Evolutionary conservation across 768 basidiomycete genomes (phyloP).

Genomic region (Termitomyces sp.): DNA sequence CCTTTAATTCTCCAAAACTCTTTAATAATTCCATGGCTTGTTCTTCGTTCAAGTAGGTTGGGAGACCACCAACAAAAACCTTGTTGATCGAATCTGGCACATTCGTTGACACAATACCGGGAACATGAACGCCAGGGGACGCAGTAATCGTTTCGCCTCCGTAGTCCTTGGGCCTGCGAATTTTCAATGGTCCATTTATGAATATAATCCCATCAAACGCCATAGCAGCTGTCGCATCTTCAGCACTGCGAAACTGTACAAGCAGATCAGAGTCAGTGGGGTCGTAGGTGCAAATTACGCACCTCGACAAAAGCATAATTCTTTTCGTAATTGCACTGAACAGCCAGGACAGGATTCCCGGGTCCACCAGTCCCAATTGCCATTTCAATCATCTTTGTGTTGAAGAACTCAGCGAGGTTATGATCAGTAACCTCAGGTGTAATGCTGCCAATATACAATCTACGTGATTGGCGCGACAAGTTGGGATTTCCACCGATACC

Average conservation of each 20-base stretch:
- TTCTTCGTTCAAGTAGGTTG: constrained; percentile 94
- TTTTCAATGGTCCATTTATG: constrained; percentile 92
- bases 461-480: constrained; percentile 86
- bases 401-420: constrained; percentile 91
- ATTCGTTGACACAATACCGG: constrained; percentile 93
- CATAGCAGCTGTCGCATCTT: constrained; percentile 96
- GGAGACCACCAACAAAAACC: constrained; percentile 94
- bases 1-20: constrained; percentile 95
- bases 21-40: constrained; percentile 97
- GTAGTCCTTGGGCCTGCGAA: constrained; percentile 97
- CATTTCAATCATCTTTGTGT: constrained; percentile 92
- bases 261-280: constrained; percentile 6
- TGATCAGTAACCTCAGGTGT: constrained; percentile 93
- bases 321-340: constrained; percentile 98
- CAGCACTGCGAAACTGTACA: constrained; percentile 90
- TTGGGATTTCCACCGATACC: constrained; percentile 86
- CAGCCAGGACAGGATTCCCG: constrained; percentile 87
- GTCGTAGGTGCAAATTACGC: constrained; percentile 14
- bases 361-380: constrained; percentile 76
- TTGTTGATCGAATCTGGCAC: constrained; percentile 98
- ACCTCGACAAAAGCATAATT: constrained; percentile 99
- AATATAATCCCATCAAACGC: constrained; percentile 97
- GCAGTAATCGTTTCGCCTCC: constrained; percentile 58
- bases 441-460: constrained; percentile 96
- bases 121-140: constrained; percentile 71